Conservation (phyloP, 1,284 basidiomycete species). For the Pholiota adiposa region DNA sequence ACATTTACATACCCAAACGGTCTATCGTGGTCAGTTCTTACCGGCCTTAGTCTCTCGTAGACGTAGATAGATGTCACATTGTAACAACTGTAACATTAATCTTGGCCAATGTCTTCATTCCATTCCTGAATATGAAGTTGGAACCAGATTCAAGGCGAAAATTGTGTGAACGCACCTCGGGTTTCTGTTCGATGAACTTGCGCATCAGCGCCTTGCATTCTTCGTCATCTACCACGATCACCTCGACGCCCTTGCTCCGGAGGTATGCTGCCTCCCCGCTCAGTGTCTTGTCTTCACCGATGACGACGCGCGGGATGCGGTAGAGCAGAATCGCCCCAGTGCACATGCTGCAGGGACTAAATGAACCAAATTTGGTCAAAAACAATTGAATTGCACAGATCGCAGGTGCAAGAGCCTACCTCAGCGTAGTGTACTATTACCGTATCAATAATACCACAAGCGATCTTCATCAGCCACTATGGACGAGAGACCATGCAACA, state of each 20-base stretch:
- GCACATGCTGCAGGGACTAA: constrained; percentile 66
- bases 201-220: constrained; percentile 52
- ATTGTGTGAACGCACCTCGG: constrained; percentile 42
- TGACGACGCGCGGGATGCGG: constrained; percentile 62
- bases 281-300: constrained; percentile 60
- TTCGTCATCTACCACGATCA: constrained; percentile 49
- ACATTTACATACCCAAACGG: no score
- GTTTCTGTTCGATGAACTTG: constrained; percentile 52
- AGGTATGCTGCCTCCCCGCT: constrained; percentile 55
- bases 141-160: background rate
- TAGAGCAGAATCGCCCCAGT: constrained; percentile 63
- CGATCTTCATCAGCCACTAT: background rate
- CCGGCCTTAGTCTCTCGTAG: no score
- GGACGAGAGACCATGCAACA: background rate
- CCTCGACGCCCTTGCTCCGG: constrained; percentile 52
- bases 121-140: constrained; percentile 55
- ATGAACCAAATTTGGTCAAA: background rate
- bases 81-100: background rate
- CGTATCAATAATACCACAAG: background rate
- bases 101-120: constrained; percentile 62
- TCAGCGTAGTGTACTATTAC: constrained; percentile 51
- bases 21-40: no score
- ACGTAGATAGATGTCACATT: no score
- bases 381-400: no score
- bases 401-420: constrained; percentile 36